These are phyloP conservation scores for Colletotrichum sp. DNA, from an alignment of 2,329 filamentous ascomycete species.

Conservation along the genomic window DNA sequence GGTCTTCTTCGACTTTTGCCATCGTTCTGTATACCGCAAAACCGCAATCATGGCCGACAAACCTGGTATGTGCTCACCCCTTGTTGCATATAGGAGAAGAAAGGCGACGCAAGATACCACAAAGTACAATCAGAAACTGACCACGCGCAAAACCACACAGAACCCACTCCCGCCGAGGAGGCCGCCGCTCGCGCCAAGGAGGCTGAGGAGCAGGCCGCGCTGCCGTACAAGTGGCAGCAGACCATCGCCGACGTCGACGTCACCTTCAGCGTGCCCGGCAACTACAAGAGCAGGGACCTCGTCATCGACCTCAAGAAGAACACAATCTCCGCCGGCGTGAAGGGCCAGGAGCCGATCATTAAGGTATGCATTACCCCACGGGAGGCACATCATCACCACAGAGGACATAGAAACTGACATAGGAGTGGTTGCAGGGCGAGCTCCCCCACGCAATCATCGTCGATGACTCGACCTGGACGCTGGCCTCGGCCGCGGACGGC, in stretches of 20 bases:
- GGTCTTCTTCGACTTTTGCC: slow-evolving; percentile 25
- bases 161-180: slow-evolving; percentile 60
- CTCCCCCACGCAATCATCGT: slow-evolving; percentile 79
- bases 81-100: too few species aligned
- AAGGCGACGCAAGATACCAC: too few species aligned
- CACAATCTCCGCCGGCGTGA: slow-evolving; percentile 79
- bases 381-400: not conserved
- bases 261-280: slow-evolving; percentile 77
- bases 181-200: slow-evolving; percentile 73
- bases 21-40: not conserved
- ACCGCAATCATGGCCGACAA: slow-evolving; percentile 46
- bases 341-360: slow-evolving; percentile 86
- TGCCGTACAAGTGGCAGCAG: slow-evolving; percentile 98
- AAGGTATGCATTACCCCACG: slow-evolving; percentile 58
- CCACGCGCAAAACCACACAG: slow-evolving; percentile 34
- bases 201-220: slow-evolving; percentile 82
- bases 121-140: not conserved
- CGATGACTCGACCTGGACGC: slow-evolving; percentile 95
- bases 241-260: slow-evolving; percentile 89
- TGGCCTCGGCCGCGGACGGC: slow-evolving; percentile 75
- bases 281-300: slow-evolving; percentile 84
- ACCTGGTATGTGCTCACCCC: not conserved
- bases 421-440: slow-evolving; percentile 66
- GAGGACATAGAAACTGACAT: not conserved
- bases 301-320: slow-evolving; percentile 83